Evolutionary conservation across 495 filamentous ascomycete genomes (phyloP).

Genomic region (Hypoxylon perforatum): DNA sequence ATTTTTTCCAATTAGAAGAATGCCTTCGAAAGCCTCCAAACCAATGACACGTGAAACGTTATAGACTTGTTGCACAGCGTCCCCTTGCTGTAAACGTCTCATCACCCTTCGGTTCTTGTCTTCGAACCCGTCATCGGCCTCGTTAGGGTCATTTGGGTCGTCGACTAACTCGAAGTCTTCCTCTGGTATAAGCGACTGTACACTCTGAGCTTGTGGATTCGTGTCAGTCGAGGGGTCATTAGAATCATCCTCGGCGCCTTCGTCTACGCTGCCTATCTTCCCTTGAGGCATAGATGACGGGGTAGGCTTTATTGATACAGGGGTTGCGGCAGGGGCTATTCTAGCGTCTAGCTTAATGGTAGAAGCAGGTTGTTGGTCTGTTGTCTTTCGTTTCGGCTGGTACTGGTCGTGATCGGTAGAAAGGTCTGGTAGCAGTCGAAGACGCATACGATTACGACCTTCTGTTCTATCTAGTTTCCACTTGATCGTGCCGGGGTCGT

Average conservation of each 20-base stretch:
- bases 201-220: constrained; percentile 29
- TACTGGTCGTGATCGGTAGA: constrained; percentile 76
- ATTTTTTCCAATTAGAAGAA: constrained; percentile 92
- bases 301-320: constrained; percentile 32
- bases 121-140: constrained; percentile 86
- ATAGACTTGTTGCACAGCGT: constrained; percentile 92
- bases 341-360: constrained; percentile 58
- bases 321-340: constrained; percentile 25
- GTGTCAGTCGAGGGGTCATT: constrained; percentile 38
- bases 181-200: constrained; percentile 64
- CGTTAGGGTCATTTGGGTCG: constrained; percentile 77
- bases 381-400: constrained; percentile 81
- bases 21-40: constrained; percentile 89
- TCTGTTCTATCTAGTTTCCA: constrained; percentile 97
- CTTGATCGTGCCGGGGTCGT: constrained; percentile 70
- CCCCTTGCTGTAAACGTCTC: constrained; percentile 89
- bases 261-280: constrained; percentile 33
- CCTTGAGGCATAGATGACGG: constrained; percentile 21
- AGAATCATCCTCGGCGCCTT: constrained; percentile 41
- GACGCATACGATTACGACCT: constrained; percentile 92
- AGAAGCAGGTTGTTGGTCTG: constrained; percentile 44
- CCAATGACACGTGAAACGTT: constrained; percentile 95
- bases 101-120: constrained; percentile 98
- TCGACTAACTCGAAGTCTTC: constrained; percentile 97
- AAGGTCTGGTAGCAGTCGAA: constrained; percentile 82